Base-by-base conservation (phyloP, 2,329 filamentous ascomycete genomes). In the Diaporthe velutina region DNA sequence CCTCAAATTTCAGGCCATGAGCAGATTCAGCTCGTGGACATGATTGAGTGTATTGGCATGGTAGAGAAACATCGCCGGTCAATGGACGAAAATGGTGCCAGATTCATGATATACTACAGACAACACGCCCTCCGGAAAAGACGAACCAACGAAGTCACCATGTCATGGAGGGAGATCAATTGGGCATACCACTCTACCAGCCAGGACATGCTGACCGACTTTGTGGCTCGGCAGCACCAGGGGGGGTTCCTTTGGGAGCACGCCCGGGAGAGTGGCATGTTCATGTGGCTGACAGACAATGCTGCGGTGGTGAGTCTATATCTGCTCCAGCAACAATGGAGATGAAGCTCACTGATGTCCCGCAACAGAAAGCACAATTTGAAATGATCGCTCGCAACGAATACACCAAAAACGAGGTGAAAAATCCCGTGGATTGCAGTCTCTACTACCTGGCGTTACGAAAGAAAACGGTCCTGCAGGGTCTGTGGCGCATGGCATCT, bases 371-470 rank as follows among this genome's bases (percentile, higher is more conserved):
- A 82, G 84, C 90, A 0, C 95, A 98, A 80, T 96, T 99, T 77
- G 97, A 99, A 82, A 85, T 91, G n/a, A 90, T 99, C 58, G 97
- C 96, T 40, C 92, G 96, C 57, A 98, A 97, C 77, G 95, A 98
- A 81, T 99, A 98, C 83, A 95, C 95, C 22, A 95, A 94, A 78
- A 92, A 91, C 30, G 95, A 98, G 42, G 90, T 94, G 74, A 97
- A 95, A 82, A 96, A 98, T 78, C 97, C 97, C 0, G 91, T 98
- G 12, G 94, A 98, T 80, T 98, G 97, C 84, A 95, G 93, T 77
- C 86, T 99, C 12, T 98, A 94, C 84, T 99, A 98, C 82, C 88
- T 99, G 25, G 96, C 97, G 0, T 88, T 99, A 17, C 91, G 90
- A 78, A 98, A 98, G 86, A 99, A 99, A 83, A 89, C 93, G 3